A percentile compares a stretch with the other conserved stretches of the same genome.
phyloP scores from a whole-genome alignment of 495 filamentous ascomycete species.

The Tuber calosporum region DNA sequence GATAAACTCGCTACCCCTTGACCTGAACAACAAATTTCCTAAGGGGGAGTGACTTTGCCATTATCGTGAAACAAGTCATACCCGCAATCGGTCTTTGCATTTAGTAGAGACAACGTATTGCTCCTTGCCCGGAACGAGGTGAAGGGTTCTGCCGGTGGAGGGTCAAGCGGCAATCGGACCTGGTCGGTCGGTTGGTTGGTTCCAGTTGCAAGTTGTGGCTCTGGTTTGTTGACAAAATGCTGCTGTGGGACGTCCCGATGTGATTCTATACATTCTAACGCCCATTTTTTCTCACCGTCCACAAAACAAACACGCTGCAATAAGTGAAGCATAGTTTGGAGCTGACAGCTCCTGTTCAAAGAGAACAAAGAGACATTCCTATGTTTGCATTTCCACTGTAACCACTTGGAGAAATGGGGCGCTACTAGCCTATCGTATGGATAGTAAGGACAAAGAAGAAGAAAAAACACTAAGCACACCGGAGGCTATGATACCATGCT shows the following conservation, averaged over 20 bases:
- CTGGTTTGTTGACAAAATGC: not conserved
- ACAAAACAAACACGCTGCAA: not conserved
- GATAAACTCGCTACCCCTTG: not conserved
- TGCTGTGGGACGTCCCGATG: not conserved
- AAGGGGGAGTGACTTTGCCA: not conserved
- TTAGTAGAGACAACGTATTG: not conserved
- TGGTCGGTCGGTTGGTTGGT: not conserved
- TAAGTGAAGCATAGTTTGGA: no score
- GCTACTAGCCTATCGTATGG: no score
- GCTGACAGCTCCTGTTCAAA: no score
- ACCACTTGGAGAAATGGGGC: no score
- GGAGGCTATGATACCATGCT: not conserved
- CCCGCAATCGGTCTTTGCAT: not conserved
- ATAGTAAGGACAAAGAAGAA: no score
- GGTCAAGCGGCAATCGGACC: not conserved
- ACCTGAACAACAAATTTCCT: not conserved
- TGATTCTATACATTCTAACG: not conserved
- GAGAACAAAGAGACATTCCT: no score
- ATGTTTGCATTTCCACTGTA: no score
- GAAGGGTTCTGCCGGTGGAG: not conserved
- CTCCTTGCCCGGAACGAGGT: not conserved
- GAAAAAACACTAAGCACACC: no score
- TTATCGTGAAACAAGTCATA: not conserved
- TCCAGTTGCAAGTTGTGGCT: not conserved
- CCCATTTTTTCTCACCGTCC: not conserved